These are phyloP conservation scores for Geopyxis carbonaria DNA, from an alignment of 495 filamentous ascomycete genomes.

Conservation along the genomic window DNA sequence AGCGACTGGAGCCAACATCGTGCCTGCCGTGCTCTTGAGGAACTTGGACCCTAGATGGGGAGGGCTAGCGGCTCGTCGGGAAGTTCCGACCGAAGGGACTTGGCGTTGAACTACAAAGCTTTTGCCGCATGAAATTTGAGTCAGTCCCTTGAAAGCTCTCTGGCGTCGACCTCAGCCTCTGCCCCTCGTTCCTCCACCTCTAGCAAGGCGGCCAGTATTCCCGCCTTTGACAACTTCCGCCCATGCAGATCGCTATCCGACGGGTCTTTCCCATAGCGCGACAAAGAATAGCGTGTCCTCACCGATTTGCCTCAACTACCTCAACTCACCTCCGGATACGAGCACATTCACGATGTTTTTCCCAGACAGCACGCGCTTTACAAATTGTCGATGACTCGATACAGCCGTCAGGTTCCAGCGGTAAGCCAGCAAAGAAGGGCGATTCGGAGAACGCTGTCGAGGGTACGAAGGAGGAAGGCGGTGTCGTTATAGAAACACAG, in stretches of 20 bases:
- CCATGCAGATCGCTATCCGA: slow-evolving; percentile 21
- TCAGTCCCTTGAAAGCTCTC: not conserved
- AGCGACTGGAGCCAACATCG: slow-evolving; percentile 21
- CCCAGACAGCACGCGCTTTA: slow-evolving; percentile 4
- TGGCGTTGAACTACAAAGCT: not conserved
- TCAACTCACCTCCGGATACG: slow-evolving; percentile 9
- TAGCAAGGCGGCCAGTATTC: not conserved
- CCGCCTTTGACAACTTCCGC: too few relatives aligned
- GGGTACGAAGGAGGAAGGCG: slow-evolving; percentile 1
- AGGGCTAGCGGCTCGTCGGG: too few relatives aligned
- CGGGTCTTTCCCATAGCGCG: slow-evolving; percentile 20
- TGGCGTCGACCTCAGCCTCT: not conserved
- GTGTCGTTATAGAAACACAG: slow-evolving; percentile 9
- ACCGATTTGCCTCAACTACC: slow-evolving; percentile 3
- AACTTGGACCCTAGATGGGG: too few relatives aligned
- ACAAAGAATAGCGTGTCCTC: slow-evolving; percentile 11
- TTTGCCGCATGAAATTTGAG: too few relatives aligned
- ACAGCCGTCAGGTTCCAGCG: slow-evolving; percentile 3
- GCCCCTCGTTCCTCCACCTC: not conserved
- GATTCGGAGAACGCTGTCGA: not conserved
- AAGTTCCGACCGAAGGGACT: not conserved
- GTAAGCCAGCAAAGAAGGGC: slow-evolving; percentile 4
- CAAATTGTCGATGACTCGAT: slow-evolving; percentile 5
- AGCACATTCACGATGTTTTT: slow-evolving; percentile 12
- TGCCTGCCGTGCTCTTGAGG: too few relatives aligned